Percentiles rank a stretch among this genome's conserved stretches.
phyloP scores from a whole-genome alignment of 2,329 filamentous ascomycete species.

The Eurotiales sp. region DNA sequence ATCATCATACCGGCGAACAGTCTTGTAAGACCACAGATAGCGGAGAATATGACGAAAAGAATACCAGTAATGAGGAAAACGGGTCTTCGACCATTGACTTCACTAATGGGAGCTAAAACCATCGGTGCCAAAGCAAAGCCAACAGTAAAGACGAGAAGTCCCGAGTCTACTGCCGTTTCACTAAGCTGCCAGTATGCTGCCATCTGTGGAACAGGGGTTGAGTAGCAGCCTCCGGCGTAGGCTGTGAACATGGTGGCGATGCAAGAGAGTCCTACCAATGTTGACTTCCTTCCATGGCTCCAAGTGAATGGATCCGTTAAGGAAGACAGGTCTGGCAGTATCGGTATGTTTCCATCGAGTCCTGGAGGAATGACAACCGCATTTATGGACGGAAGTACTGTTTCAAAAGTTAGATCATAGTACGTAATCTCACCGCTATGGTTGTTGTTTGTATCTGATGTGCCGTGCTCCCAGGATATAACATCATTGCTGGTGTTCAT shows the following conservation, averaged over 20 bases:
- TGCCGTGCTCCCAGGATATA: background rate
- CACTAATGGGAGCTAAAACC: conserved; percentile 1
- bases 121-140: conserved; percentile 7
- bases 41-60: background rate
- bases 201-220: background rate
- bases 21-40: background rate
- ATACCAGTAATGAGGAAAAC: conserved; percentile 5
- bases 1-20: background rate
- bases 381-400: background rate
- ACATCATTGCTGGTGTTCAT: background rate
- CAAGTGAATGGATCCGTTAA: background rate
- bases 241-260: background rate
- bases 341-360: background rate
- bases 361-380: background rate
- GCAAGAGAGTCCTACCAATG: background rate
- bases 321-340: background rate
- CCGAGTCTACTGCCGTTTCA: background rate
- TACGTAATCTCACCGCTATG: background rate
- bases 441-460: background rate
- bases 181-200: conserved; percentile 3
- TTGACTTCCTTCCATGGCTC: background rate
- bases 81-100: background rate
- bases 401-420: background rate
- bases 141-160: conserved; percentile 2
- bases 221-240: background rate